A percentile compares a stretch with the other conserved stretches of the same genome.
Conservation (phyloP, 768 basidiomycete species). For the Piloderma croceum region DNA sequence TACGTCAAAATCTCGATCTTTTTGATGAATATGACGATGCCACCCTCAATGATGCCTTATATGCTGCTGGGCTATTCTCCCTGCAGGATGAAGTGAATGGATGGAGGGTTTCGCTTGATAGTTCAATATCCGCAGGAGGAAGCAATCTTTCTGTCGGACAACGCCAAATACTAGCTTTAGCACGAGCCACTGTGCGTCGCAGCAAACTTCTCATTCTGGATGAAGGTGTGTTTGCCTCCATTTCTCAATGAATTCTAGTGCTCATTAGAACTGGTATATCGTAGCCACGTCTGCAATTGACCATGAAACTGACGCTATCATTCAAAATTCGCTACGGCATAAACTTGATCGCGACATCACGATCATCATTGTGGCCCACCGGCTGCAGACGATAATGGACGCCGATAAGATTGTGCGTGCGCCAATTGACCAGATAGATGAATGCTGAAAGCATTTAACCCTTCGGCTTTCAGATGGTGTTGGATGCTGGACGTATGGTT, state of each 20-base stretch:
- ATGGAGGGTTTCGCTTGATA: conserved; percentile 39
- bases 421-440: conserved; percentile 1
- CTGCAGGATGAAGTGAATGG: conserved; percentile 31
- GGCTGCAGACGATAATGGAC: conserved; percentile 54
- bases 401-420: conserved; percentile 49
- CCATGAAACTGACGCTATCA: conserved; percentile 50
- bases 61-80: conserved; percentile 41
- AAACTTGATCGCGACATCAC: conserved; percentile 40
- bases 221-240: conserved; percentile 33
- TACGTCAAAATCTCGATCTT: conserved; percentile 58
- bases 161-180: conserved; percentile 54
- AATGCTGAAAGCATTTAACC: not conserved
- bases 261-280: not conserved
- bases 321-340: conserved; percentile 50
- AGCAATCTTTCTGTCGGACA: conserved; percentile 53
- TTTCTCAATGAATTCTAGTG: not conserved
- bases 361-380: conserved; percentile 54
- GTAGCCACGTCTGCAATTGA: conserved; percentile 47
- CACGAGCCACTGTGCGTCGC: conserved; percentile 51
- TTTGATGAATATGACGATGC: conserved; percentile 52
- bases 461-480: conserved; percentile 34
- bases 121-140: conserved; percentile 38
- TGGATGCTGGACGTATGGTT: conserved; percentile 37
- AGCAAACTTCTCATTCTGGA: conserved; percentile 56
- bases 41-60: conserved; percentile 42